Base-by-base conservation (phyloP, 2,329 filamentous ascomycete species). In the Fusarium guadeloupense region DNA sequence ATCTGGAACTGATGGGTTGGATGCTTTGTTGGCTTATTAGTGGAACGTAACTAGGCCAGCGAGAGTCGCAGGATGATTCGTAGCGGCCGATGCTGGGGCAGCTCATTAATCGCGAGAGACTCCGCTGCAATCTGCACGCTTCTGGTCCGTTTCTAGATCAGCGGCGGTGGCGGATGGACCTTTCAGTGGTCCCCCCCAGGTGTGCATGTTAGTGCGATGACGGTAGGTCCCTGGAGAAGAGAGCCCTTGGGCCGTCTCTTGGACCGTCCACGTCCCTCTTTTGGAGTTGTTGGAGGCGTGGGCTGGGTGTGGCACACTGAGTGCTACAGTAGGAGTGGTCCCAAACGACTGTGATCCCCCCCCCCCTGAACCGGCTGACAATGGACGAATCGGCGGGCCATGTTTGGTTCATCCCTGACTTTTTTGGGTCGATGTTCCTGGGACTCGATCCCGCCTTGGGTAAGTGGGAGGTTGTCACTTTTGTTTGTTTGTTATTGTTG, bases 101-200 rank as follows among this genome's bases (percentile, higher is more conserved):
- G 62, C 61, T 66, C 66, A 69, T 69, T 69, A 66, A 64, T 68
- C 67, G 67, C 47, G 49, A 54, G 31, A 28, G 25, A 50, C 67
- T 67, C 61, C 58, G 61, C 63, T 53, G 35, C 35, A 51, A 58
- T 65, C 66, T 68, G 63, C 64, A 67, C 61, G 57, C 68, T 71
- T 71, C 69, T 71, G 69, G 69, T 51, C 55, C 61, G 68, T 67
- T 71, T 71, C 69, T 70, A 71, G 69, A 71, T 71, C 68, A 69
- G 68, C 66, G 54, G 60, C 60, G 62, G 44, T 63, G 67, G 60
- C 58, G 62, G 61, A 66, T 67, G 66, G 68, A 55, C 61, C 62
- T 53, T 45, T 56, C 39, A 50, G 51, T 51, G 60, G 46, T 21
- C 61, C 63, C 41, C n/a, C 58, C 35, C 31, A 57, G 51, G 48